phyloP scores from a whole-genome alignment of 2,329 filamentous ascomycete species.

The Aspergillus sojae region DNA sequence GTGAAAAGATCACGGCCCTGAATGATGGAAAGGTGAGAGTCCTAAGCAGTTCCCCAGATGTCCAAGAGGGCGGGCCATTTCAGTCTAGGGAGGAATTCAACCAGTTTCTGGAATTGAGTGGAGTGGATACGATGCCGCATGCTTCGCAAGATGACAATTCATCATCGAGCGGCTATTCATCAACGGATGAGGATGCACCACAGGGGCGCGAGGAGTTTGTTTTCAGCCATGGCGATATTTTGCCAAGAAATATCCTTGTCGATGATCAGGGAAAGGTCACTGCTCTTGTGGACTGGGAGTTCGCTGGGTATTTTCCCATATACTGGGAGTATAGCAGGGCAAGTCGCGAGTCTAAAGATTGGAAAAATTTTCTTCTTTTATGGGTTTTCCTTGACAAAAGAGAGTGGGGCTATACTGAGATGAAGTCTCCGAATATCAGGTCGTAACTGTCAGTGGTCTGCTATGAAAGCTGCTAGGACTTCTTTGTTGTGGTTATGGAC shows the following conservation, averaged over 20 bases:
- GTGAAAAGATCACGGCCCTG: background rate
- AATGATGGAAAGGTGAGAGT: background rate
- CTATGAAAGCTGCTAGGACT: no score
- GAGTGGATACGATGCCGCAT: background rate
- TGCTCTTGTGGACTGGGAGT: background rate
- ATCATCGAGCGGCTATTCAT: no score
- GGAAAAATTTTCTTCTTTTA: background rate
- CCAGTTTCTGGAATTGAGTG: background rate
- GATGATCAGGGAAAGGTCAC: background rate
- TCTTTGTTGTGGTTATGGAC: background rate
- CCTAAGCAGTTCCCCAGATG: background rate
- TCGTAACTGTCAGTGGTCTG: no score
- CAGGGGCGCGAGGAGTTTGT: background rate
- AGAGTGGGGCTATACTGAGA: rapidly evolving
- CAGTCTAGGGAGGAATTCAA: background rate
- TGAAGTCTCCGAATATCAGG: no score
- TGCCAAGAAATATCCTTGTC: background rate
- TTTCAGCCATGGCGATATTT: background rate
- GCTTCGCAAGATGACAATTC: background rate
- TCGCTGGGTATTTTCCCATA: background rate
- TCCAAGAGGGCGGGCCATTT: background rate
- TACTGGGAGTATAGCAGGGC: background rate
- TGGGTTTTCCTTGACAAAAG: background rate
- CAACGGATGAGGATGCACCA: no score
- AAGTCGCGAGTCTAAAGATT: background rate